Evolutionary conservation across 306 rosid species (phyloP).

Genomic region (Lablab purpureus): DNA sequence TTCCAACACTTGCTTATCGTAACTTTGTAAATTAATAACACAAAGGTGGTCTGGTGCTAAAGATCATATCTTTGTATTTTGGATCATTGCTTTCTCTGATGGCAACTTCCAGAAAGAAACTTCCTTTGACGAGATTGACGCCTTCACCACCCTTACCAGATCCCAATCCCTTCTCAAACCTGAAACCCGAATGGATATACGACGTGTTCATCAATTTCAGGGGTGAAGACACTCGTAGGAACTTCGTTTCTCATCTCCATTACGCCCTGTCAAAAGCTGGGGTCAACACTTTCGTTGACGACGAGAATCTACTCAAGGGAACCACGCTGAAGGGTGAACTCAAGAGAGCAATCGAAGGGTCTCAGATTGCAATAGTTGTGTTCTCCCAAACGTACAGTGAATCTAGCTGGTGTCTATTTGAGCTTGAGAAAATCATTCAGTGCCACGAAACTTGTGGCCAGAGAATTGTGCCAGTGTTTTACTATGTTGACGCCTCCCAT

Average conservation of each 20-base stretch:
- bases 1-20: too few relatives aligned
- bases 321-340: background rate
- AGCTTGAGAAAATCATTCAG: background rate
- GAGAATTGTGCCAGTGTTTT: background rate
- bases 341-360: constrained; percentile 2
- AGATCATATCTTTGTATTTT: too few relatives aligned
- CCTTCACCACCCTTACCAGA: too few relatives aligned
- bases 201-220: constrained; percentile 36
- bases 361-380: background rate
- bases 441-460: background rate
- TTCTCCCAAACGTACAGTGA: background rate
- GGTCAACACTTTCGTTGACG: background rate
- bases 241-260: background rate
- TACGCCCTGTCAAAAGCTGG: background rate
- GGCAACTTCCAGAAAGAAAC: too few relatives aligned
- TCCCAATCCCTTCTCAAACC: too few relatives aligned
- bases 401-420: constrained; percentile 6
- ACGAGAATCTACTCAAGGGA: background rate
- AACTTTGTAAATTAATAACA: too few relatives aligned
- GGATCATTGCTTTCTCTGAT: too few relatives aligned
- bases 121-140: too few relatives aligned
- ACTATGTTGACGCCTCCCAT: background rate
- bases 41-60: too few relatives aligned
- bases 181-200: background rate
- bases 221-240: background rate